These are phyloP conservation scores for Limnanthes douglasii DNA, from an alignment of 345 rosid genomes.

Conservation along the genomic window DNA sequence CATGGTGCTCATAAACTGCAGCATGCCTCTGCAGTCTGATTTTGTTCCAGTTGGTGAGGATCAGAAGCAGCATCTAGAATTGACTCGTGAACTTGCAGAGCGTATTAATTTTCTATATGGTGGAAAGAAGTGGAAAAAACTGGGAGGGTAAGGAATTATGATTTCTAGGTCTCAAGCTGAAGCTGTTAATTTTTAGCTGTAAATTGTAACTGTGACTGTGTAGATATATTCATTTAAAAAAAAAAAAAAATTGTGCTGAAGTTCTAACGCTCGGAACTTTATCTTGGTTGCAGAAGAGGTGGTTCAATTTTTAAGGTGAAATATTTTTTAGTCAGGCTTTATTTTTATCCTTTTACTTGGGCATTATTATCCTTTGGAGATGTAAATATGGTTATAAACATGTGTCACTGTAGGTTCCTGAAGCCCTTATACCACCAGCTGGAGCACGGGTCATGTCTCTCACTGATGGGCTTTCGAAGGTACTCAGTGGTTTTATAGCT, in stretches of 20 bases:
- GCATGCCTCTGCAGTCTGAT: slow-evolving; percentile 61
- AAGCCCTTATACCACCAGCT: slow-evolving; percentile 71
- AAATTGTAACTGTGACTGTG: no score
- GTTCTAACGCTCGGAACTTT: slow-evolving; percentile 9
- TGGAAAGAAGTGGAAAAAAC: slow-evolving; percentile 93
- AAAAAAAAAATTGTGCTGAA: no score
- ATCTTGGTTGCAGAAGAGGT: slow-evolving; percentile 41
- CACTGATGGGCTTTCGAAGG: slow-evolving; percentile 89
- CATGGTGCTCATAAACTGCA: slow-evolving; percentile 25
- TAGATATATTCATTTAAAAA: no score
- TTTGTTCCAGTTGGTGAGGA: slow-evolving; percentile 95
- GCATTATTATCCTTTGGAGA: slow-evolving; percentile 5
- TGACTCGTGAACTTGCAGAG: slow-evolving; percentile 78
- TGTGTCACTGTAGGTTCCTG: slow-evolving; percentile 48
- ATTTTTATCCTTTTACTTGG: slow-evolving; percentile 10
- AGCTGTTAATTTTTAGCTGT: not conserved
- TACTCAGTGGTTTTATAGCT: slow-evolving; percentile 8
- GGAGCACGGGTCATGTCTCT: slow-evolving; percentile 94
- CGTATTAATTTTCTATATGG: slow-evolving; percentile 74
- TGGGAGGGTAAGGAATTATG: slow-evolving; percentile 56
- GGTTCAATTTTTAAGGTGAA: slow-evolving; percentile 73
- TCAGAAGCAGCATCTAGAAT: slow-evolving; percentile 92
- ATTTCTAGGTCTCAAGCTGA: not conserved
- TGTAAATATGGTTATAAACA: slow-evolving; percentile 5
- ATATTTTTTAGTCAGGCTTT: slow-evolving; percentile 9